These are phyloP conservation scores for Microsporum canis DNA, from an alignment of 2,329 filamentous ascomycete genomes.

Conservation along the genomic window DNA sequence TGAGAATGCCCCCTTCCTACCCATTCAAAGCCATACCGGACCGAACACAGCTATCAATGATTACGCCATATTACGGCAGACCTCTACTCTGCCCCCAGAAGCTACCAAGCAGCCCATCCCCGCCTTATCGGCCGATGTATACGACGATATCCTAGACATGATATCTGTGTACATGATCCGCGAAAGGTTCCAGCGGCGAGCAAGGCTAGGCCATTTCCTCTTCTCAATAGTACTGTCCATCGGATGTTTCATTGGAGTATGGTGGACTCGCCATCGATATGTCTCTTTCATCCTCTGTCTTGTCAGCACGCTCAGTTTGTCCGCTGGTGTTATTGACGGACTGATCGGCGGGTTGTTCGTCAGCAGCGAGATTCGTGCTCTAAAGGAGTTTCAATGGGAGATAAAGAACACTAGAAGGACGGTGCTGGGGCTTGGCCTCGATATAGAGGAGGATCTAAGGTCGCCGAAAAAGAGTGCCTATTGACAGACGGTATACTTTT, in stretches of 20 bases:
- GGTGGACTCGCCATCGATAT: constrained; percentile 69
- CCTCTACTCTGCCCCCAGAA: background rate
- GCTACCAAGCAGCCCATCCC: constrained; percentile 3
- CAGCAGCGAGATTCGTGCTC: constrained; percentile 64
- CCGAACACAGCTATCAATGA: background rate
- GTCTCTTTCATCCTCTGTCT: constrained; percentile 72
- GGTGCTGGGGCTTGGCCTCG: constrained; percentile 14
- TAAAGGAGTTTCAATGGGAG: constrained; percentile 93
- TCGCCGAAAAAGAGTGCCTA: background rate
- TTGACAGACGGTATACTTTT: background rate
- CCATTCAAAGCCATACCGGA: constrained; percentile 13
- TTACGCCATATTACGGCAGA: background rate
- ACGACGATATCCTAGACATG: constrained; percentile 63
- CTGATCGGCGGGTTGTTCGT: constrained; percentile 81
- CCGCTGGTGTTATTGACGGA: constrained; percentile 68
- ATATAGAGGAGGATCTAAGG: constrained; percentile 15
- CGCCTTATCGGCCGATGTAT: constrained; percentile 33
- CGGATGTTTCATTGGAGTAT: constrained; percentile 67
- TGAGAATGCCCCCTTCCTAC: constrained; percentile 13
- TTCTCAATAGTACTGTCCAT: constrained; percentile 55
- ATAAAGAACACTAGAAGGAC: constrained; percentile 53
- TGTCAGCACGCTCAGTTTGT: constrained; percentile 64
- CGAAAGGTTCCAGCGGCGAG: constrained; percentile 59
- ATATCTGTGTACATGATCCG: constrained; percentile 57
- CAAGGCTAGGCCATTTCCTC: constrained; percentile 64